These are phyloP conservation scores for Tetrapyrgos nigripes DNA, from an alignment of 1,284 basidiomycete species.

Conservation along the genomic window DNA sequence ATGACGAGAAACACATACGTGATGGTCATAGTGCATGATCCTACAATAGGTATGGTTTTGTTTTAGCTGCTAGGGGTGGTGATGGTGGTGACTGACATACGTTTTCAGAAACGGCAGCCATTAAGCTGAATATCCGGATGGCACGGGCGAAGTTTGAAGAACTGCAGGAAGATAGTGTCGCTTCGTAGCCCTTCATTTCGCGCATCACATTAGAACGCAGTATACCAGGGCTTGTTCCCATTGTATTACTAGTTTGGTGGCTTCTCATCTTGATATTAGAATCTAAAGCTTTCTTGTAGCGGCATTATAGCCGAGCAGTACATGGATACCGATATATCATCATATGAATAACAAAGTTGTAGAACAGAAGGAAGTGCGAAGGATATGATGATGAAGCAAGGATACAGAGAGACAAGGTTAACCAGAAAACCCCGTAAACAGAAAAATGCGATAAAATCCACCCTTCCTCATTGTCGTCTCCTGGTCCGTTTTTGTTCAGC, in stretches of 20 bases:
- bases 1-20: constrained; percentile 96
- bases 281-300: neutral
- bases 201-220: too few relatives aligned
- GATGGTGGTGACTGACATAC: too few relatives aligned
- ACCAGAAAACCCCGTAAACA: too few relatives aligned
- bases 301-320: too few relatives aligned
- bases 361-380: too few relatives aligned
- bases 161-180: constrained; percentile 71
- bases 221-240: neutral
- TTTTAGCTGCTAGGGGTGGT: constrained; percentile 2
- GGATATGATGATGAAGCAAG: too few relatives aligned
- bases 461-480: too few relatives aligned
- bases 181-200: constrained; percentile 28
- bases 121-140: constrained; percentile 84
- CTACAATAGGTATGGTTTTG: constrained; percentile 73
- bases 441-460: too few relatives aligned
- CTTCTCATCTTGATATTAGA: neutral
- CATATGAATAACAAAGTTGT: too few relatives aligned
- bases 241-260: neutral
- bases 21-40: constrained; percentile 88
- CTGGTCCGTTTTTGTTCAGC: too few relatives aligned
- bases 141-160: constrained; percentile 86
- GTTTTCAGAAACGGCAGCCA: constrained; percentile 76
- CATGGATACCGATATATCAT: too few relatives aligned
- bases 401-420: too few relatives aligned